Percentiles rank a stretch among this genome's conserved stretches.
phyloP scores from a whole-genome alignment of 208 protist species.

The Leishmania amazonensis region DNA sequence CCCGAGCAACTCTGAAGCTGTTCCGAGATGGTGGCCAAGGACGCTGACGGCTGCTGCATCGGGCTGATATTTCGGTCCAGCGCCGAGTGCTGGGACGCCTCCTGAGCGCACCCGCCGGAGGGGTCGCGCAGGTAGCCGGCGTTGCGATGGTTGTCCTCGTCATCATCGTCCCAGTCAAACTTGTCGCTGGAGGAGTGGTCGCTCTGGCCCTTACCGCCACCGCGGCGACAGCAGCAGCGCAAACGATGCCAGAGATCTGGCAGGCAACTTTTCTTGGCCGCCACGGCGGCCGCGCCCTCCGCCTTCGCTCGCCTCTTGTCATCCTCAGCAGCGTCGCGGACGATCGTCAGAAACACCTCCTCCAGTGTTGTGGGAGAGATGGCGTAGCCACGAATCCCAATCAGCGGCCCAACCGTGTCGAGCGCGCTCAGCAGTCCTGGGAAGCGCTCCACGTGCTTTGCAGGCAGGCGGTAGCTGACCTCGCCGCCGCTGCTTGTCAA shows the following conservation, averaged over 20 bases:
- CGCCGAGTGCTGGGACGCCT: background rate
- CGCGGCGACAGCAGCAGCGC: background rate
- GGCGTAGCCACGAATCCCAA: constrained; percentile 53
- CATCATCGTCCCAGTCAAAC: background rate
- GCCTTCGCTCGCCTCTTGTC: background rate
- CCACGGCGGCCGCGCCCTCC: background rate
- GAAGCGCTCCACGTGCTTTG: constrained; percentile 23
- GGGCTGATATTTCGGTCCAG: background rate
- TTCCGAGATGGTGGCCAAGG: background rate
- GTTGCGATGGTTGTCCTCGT: background rate
- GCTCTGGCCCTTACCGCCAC: background rate
- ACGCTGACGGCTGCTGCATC: background rate
- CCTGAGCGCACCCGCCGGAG: background rate
- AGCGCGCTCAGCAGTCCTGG: constrained; percentile 42
- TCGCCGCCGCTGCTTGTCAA: constrained; percentile 32
- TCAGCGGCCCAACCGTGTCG: constrained; percentile 19
- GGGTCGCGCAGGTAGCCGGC: background rate
- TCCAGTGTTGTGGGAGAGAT: constrained; percentile 72
- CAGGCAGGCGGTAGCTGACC: constrained; percentile 47
- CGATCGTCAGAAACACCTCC: constrained; percentile 76
- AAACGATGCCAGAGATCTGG: background rate
- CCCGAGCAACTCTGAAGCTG: background rate
- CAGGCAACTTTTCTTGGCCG: background rate
- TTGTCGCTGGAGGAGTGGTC: background rate
- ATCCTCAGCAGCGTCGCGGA: constrained; percentile 22